These are phyloP conservation scores for Piedraia hortae DNA, from an alignment of 2,329 filamentous ascomycete species.

Conservation along the genomic window DNA sequence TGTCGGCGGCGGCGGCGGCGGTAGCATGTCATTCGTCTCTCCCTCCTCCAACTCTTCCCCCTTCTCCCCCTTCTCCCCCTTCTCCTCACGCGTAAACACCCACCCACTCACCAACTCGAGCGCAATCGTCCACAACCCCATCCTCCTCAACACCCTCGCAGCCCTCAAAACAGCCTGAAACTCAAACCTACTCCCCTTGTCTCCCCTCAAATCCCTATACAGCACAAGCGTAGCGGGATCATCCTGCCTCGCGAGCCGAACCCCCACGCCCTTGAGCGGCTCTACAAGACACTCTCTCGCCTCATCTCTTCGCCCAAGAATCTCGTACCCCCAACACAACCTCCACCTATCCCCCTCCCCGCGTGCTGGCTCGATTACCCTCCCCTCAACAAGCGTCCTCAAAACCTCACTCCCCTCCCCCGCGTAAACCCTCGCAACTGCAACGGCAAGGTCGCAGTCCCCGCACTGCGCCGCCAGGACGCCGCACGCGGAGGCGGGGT, in stretches of 20 bases:
- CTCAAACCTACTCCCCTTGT: slow-evolving; percentile 28
- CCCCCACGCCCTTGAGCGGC: slow-evolving; percentile 38
- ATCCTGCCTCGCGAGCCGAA: slow-evolving; percentile 36
- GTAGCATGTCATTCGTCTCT: slow-evolving; percentile 2
- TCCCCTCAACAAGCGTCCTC: slow-evolving; percentile 46
- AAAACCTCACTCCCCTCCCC: slow-evolving; percentile 56
- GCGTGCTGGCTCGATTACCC: slow-evolving; percentile 49
- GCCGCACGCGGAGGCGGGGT: slow-evolving; percentile 58
- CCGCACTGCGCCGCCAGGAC: slow-evolving; percentile 68
- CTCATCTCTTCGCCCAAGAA: slow-evolving; percentile 56
- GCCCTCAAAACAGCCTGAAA: slow-evolving; percentile 47
- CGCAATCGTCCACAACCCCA: slow-evolving; percentile 59
- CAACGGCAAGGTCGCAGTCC: slow-evolving; percentile 71
- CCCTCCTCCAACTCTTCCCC: slow-evolving; percentile 3
- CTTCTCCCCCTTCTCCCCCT: too few relatives aligned
- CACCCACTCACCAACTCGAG: slow-evolving; percentile 62
- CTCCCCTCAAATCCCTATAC: slow-evolving; percentile 51
- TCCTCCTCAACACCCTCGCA: slow-evolving; percentile 25
- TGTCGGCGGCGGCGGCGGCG: slow-evolving; percentile 35
- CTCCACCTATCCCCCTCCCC: slow-evolving; percentile 76
- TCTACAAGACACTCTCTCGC: slow-evolving; percentile 47
- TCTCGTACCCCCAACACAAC: slow-evolving; percentile 86
- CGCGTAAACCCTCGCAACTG: slow-evolving; percentile 66
- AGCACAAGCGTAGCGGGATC: slow-evolving; percentile 72
- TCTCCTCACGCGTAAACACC: slow-evolving; percentile 55